These are phyloP conservation scores for Nannochloropsis oceanica DNA, from an alignment of 108 stramenopile species.

Conservation along the genomic window DNA sequence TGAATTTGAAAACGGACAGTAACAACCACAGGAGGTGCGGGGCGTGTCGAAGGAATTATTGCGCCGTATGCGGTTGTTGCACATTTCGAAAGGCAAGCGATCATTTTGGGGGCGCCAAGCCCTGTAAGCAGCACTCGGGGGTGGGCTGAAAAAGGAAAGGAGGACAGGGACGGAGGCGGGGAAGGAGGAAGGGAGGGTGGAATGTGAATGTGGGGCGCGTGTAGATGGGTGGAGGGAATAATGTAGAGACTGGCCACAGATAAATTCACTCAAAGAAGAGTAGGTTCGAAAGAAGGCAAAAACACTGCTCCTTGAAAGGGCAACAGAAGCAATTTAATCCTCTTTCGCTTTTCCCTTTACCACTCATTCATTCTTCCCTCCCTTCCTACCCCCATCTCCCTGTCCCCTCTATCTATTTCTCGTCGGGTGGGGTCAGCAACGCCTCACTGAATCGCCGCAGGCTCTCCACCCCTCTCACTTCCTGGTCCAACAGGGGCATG, in stretches of 20 bases:
- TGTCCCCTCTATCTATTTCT: neutral
- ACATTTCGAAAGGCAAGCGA: neutral
- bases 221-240: too few species aligned
- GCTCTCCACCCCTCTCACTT: constrained; percentile 52
- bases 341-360: too few species aligned
- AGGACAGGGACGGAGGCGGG: neutral
- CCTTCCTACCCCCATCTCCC: too few species aligned
- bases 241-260: too few species aligned
- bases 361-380: too few species aligned
- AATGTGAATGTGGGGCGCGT: too few species aligned
- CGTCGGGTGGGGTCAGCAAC: neutral
- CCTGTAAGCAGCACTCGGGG: neutral
- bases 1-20: neutral
- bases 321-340: too few species aligned
- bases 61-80: neutral
- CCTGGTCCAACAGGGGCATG: constrained; percentile 93
- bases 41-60: neutral
- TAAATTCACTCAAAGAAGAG: too few species aligned
- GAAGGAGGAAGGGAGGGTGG: too few species aligned
- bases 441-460: neutral
- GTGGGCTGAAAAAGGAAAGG: neutral
- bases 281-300: too few species aligned
- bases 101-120: neutral
- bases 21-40: neutral
- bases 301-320: too few species aligned